Evolutionary conservation across 208 protist species (phyloP).

Genomic region (Trypanosoma rangeli): DNA sequence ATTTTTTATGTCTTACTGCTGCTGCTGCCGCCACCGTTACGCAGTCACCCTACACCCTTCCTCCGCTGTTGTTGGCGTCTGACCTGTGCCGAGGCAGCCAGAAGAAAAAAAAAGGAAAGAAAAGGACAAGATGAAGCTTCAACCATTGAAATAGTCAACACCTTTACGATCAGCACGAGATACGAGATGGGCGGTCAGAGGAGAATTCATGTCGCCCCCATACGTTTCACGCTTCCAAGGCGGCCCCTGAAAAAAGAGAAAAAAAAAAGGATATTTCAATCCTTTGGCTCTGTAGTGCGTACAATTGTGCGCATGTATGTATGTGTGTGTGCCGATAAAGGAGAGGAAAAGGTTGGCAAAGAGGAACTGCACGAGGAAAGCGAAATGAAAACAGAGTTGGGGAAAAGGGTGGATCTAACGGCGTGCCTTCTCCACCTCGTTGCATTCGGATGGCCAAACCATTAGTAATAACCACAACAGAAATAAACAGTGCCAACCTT

Average conservation of each 20-base stretch:
- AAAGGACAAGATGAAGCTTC: not conserved
- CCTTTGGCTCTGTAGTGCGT: not conserved
- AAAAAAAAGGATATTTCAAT: not conserved
- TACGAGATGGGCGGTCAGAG: not conserved
- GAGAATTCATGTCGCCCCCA: not conserved
- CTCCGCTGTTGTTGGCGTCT: not conserved
- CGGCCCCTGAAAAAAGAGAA: not conserved
- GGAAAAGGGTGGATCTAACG: not conserved
- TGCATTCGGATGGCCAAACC: not conserved
- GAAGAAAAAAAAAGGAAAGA: conserved; percentile 10
- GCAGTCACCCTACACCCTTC: not conserved
- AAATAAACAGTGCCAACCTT: not conserved
- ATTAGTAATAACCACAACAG: not conserved
- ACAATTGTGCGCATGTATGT: too few species aligned
- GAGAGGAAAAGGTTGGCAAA: not conserved
- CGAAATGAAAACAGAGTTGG: not conserved
- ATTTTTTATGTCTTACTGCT: not conserved
- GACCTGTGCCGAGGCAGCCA: not conserved
- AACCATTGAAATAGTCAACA: not conserved
- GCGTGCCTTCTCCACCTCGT: not conserved
- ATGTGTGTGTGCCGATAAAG: conserved; percentile 2
- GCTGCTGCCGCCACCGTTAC: not conserved
- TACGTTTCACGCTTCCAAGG: not conserved
- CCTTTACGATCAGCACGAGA: not conserved
- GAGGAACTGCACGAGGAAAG: not conserved